A percentile compares a stretch with the other conserved stretches of the same genome.
Evolutionary conservation across 2,329 filamentous ascomycete genomes (phyloP).

Genomic region (Aciculosporium take): DNA sequence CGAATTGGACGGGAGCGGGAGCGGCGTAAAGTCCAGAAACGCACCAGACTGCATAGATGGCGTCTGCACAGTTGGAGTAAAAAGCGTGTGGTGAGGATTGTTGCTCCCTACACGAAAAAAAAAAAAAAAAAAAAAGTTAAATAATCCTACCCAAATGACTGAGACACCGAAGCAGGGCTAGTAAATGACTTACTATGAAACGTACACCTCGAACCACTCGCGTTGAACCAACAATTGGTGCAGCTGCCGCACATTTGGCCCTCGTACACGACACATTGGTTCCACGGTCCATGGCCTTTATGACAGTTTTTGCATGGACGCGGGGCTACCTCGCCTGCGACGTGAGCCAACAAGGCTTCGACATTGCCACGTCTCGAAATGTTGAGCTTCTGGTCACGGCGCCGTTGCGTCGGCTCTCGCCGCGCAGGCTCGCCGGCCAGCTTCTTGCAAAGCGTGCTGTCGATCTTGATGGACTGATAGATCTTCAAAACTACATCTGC

Average conservation of each 20-base stretch:
- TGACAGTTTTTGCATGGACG: slow-evolving; percentile 45
- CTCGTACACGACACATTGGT: slow-evolving; percentile 41
- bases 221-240: slow-evolving; percentile 51
- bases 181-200: slow-evolving; percentile 36
- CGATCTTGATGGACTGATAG: slow-evolving; percentile 31
- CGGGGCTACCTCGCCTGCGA: slow-evolving; percentile 33
- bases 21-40: slow-evolving; percentile 11
- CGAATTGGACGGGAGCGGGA: slow-evolving; percentile 1
- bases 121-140: too few species aligned
- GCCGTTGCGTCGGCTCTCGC: slow-evolving; percentile 37
- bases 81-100: slow-evolving; percentile 21
- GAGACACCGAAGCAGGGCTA: neutral
- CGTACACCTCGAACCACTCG: slow-evolving; percentile 43
- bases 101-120: slow-evolving; percentile 25
- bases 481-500: slow-evolving; percentile 31
- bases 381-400: slow-evolving; percentile 39
- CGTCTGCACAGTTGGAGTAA: slow-evolving; percentile 5
- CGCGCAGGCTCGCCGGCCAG: slow-evolving; percentile 34
- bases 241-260: slow-evolving; percentile 49
- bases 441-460: slow-evolving; percentile 40
- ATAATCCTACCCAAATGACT: neutral
- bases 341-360: slow-evolving; percentile 43
- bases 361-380: slow-evolving; percentile 44
- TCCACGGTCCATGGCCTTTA: slow-evolving; percentile 47
- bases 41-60: neutral